phyloP scores from a whole-genome alignment of 306 rosid genomes.

The Acacia confusa region DNA sequence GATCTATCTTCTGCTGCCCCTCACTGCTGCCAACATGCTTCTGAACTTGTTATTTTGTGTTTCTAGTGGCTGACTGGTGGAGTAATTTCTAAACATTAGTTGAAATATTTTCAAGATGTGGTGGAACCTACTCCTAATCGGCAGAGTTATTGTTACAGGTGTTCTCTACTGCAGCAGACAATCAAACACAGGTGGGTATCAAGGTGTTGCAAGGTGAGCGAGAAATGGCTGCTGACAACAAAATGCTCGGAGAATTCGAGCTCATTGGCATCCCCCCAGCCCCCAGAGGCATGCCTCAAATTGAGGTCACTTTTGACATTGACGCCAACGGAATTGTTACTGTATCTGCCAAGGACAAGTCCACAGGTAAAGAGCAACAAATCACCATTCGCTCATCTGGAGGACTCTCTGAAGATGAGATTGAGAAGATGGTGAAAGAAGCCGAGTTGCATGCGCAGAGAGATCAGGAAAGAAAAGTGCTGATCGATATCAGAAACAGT shows the following conservation, averaged over 20 bases:
- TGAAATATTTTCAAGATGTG: not conserved
- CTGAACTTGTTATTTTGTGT: not conserved
- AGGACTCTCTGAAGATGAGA: conserved; percentile 78
- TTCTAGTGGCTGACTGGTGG: not conserved
- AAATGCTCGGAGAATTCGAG: conserved; percentile 74
- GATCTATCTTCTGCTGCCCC: too few species aligned
- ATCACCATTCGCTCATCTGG: conserved; percentile 85
- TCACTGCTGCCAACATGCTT: not conserved
- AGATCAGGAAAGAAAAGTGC: conserved; percentile 79
- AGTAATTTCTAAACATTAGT: not conserved
- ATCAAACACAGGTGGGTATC: conserved; percentile 87
- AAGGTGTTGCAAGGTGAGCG: conserved; percentile 91
- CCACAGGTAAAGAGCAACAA: conserved; percentile 83
- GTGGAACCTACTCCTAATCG: conserved; percentile 1
- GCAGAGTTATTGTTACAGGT: conserved; percentile 42
- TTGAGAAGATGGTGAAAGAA: conserved; percentile 80
- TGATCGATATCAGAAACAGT: conserved; percentile 72
- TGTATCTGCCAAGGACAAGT: conserved; percentile 88
- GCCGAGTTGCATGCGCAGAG: conserved; percentile 82
- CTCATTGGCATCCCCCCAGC: conserved; percentile 80
- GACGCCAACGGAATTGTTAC: conserved; percentile 90
- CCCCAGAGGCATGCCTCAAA: conserved; percentile 85
- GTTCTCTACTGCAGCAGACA: conserved; percentile 85
- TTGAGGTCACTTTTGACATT: conserved; percentile 83
- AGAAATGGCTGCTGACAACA: conserved; percentile 87